Evolutionary conservation across 176 grass and related monocot genomes (phyloP).

Genomic region (Oryza punctata): DNA sequence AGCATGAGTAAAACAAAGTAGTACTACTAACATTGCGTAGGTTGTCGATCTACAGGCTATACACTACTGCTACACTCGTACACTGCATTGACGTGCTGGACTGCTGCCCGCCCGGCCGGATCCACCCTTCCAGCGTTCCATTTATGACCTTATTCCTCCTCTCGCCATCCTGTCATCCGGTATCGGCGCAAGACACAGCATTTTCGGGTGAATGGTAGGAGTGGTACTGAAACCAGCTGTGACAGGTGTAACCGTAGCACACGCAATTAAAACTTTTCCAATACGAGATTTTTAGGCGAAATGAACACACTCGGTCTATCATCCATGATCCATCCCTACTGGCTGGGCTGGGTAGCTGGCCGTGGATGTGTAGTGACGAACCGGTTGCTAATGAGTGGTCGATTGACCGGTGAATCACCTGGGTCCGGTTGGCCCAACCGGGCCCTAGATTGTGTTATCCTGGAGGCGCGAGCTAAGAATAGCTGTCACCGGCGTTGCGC

Average conservation of each 20-base stretch:
- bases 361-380: background rate
- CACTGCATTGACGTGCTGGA: background rate
- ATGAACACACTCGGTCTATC: background rate
- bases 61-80: background rate
- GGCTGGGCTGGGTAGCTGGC: background rate
- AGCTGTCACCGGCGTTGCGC: conserved; percentile 15
- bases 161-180: background rate
- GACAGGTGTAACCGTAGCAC: background rate
- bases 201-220: background rate
- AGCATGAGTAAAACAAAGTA: background rate
- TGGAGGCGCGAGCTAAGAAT: background rate
- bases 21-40: background rate
- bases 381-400: conserved; percentile 7
- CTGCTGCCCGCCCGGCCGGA: background rate
- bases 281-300: background rate
- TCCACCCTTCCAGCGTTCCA: background rate
- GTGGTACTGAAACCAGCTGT: background rate
- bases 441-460: background rate
- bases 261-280: background rate
- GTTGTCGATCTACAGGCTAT: background rate
- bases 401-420: conserved; percentile 17
- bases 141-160: background rate
- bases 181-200: background rate
- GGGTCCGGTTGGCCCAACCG: too few relatives aligned
- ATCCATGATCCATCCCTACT: background rate